Percentiles rank a stretch among this genome's conserved stretches.
These are phyloP conservation scores for Coelastrella sp. DNA, from an alignment of 139 green algal genomes.

Conservation along the genomic window DNA sequence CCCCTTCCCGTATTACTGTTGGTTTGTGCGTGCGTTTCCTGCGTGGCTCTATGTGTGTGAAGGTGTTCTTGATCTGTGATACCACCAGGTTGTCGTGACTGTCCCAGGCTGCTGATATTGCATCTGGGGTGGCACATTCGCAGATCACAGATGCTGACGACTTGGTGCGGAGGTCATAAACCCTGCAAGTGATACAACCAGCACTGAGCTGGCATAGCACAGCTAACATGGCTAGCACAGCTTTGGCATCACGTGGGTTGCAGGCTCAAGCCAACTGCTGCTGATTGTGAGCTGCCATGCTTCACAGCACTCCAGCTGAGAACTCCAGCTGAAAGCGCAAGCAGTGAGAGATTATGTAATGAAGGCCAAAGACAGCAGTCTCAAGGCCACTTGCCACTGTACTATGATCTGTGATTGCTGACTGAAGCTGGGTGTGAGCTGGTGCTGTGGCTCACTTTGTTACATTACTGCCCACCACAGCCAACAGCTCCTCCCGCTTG, in stretches of 20 bases:
- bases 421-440: too few species aligned
- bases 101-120: slow-evolving; percentile 35
- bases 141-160: neutral
- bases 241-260: too few species aligned
- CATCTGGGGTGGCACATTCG: neutral
- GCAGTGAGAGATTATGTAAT: neutral
- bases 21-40: neutral
- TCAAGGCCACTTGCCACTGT: too few species aligned
- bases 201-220: too few species aligned
- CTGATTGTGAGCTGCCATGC: too few species aligned
- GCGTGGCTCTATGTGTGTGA: slow-evolving; percentile 1
- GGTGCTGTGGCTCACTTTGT: slow-evolving; percentile 19
- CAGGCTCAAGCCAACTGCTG: too few species aligned
- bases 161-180: slow-evolving; percentile 31
- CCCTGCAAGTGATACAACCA: neutral
- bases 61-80: slow-evolving; percentile 12
- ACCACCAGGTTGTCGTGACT: slow-evolving; percentile 33
- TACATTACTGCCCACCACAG: slow-evolving; percentile 25
- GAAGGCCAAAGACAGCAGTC: too few species aligned
- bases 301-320: too few species aligned
- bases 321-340: neutral
- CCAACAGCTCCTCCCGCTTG: slow-evolving; percentile 17
- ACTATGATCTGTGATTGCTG: too few species aligned
- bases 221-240: too few species aligned
- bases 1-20: neutral